Evolutionary conservation across 2,329 filamentous ascomycete species (phyloP).

Genomic region (Colletotrichum cordylinicola): DNA sequence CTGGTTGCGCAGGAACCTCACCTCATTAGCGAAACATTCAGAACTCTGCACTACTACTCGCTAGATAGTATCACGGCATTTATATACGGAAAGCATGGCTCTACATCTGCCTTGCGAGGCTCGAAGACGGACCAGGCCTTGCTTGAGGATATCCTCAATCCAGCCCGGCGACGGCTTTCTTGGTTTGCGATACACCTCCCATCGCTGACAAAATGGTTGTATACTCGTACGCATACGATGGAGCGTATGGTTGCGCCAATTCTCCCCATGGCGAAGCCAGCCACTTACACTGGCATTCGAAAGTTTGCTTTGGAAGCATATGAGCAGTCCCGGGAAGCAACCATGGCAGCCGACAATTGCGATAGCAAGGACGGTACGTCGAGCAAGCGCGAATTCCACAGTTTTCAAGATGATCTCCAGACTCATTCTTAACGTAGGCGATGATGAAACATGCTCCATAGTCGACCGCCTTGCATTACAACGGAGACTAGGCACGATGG

Average conservation of each 20-base stretch:
- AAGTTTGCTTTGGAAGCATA: not conserved
- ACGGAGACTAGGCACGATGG: not conserved
- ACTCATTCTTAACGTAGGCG: not conserved
- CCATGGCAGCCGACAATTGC: rapidly evolving
- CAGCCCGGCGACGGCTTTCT: not conserved
- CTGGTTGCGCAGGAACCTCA: not conserved
- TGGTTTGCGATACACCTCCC: not conserved
- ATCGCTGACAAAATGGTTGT: not conserved
- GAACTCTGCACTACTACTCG: not conserved
- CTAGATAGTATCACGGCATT: not conserved
- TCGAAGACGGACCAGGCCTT: not conserved
- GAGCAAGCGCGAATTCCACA: no score
- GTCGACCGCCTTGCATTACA: not conserved
- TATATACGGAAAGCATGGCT: not conserved
- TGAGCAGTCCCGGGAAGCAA: not conserved
- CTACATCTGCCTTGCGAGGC: not conserved
- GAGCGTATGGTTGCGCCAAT: rapidly evolving
- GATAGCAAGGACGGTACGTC: rapidly evolving
- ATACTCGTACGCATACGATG: not conserved
- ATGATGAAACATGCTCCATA: not conserved
- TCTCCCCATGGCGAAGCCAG: not conserved
- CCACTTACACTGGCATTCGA: not conserved
- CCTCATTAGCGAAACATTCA: not conserved
- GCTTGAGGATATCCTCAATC: not conserved
- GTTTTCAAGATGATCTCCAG: no score